Evolutionary conservation across 2,329 filamentous ascomycete genomes (phyloP), one percentile per base, ranked within the genome.

Genomic region (Metarhizium brunneum): DNA sequence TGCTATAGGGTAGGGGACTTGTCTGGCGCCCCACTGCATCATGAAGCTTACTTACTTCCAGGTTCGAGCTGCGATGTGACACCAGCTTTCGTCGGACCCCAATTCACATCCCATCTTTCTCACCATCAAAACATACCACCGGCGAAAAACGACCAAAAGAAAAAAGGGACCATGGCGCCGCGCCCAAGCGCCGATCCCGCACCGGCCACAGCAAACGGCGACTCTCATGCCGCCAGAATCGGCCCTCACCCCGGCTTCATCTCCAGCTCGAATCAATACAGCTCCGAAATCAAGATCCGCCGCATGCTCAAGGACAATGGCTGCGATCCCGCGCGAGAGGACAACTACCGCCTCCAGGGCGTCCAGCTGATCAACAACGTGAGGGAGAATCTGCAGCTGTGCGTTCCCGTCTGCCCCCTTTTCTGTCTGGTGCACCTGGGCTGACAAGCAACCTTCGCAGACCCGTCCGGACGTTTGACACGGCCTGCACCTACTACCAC

Each of bases 401-500:
- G 74, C 64, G 86, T 53, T 18, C 38, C 38, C 25, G 25, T 25
- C 25, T 25, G 14, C 14, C 38, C 13, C 38, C 13, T 40, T 40
- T 40, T 16, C 14, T 40, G 11, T 40, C 25, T 40, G 14, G 6
- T 40, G 11, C 13, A 4, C 38, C 13, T 40, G 32, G 10, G 10
- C 32, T 40, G 38, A 13, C 38, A 13, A 4, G 14, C 13, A 14
- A 16, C 38, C 61, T 20, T 20, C 6, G 32, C 58, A 92, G 89
- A 49, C 94, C 94, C 2, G 85, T 96, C 29, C 87, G 89, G 58
- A 97, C 94, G 0, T 96, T 90, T 70, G 89, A 92, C 63, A 95
- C 92, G 0, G 94, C 94, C 1, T 90, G 87, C 60, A 85, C 88
- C 16, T 96, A 96, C 69, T 99, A 92, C 68, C 92, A 97, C 76